These are phyloP conservation scores for Aspergillus hiratsukae DNA, from an alignment of 2,329 filamentous ascomycete species.

Conservation along the genomic window DNA sequence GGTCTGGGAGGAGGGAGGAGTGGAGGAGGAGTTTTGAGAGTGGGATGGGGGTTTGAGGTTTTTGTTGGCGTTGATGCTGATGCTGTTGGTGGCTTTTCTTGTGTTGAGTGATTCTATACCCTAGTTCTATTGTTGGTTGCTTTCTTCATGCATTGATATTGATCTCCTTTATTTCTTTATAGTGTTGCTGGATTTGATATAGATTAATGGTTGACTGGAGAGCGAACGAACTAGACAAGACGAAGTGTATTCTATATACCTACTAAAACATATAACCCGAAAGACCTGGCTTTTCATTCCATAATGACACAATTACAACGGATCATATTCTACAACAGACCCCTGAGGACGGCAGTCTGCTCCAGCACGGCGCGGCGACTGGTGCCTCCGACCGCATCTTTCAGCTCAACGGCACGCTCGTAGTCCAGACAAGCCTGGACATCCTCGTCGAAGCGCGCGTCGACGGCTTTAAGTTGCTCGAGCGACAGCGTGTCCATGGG, in stretches of 20 bases:
- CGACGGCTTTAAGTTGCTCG: conserved; percentile 64
- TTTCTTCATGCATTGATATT: not conserved
- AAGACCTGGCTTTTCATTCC: not conserved
- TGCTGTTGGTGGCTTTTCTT: not conserved
- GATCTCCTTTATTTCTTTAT: not conserved
- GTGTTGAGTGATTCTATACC: not conserved
- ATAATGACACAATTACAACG: not conserved
- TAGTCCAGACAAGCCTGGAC: conserved; percentile 71
- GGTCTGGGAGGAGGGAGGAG: not conserved
- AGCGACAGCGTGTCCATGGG: conserved; percentile 67
- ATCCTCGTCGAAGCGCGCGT: conserved; percentile 66
- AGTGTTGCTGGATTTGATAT: not conserved
- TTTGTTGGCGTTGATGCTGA: not conserved
- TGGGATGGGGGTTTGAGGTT: not conserved
- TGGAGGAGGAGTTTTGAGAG: not conserved
- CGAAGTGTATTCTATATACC: not conserved
- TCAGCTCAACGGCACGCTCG: conserved; percentile 75
- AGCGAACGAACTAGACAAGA: not conserved
- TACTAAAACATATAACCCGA: not conserved
- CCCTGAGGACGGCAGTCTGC: conserved; percentile 62
- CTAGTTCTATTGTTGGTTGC: not conserved
- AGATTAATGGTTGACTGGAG: not conserved
- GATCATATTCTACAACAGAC: conserved; percentile 42
- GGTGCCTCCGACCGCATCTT: conserved; percentile 71
- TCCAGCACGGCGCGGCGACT: conserved; percentile 64